Base-by-base conservation (phyloP, 257 asterid genomes). In the Solanum neorickii region DNA sequence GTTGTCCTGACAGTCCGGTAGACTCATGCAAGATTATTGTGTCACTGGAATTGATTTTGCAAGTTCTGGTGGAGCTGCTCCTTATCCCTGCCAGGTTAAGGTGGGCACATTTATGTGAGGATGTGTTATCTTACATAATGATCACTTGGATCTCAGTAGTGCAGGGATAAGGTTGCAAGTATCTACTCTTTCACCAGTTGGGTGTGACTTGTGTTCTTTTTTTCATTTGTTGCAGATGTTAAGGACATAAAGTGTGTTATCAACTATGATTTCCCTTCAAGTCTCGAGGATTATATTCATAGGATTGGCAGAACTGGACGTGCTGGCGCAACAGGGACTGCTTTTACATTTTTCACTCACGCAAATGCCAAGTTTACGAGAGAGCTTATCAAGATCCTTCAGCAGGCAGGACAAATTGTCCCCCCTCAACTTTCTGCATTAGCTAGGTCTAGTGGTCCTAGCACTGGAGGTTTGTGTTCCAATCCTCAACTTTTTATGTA, bases 41-140 rank as follows among this genome's bases (percentile, higher is more conserved):
- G 87, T 87, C 89, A 93, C 88, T 91, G 92, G 92, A 87, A 86
- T 89, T 92, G 88, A 88, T 87, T 87, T 91, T 91, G 93, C 91
- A 87, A 90, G 90, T 88, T 90, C 86, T 91, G 93, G 95, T 89
- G 93, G 92, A 93, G 93, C 92, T 90, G 98, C 94, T 94, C 93
- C 96, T 96, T 96, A 96, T 96, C 99, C 99, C 97, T 96, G 98
- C 98, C 94, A 94, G 92, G 94, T 94, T 92, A 93, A 91, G 98
- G 97, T 96, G 94, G 95, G 97, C 97, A 94, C 95, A 92, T 94
- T 87, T 91, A 78, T 49, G 88, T 83, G 86, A 88, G 90, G 92
- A 91, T 94, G 95, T 94, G 94, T 94, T 93, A 91, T 95, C 97
- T 89, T 90, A 85, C 89, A 91, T 87, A 75, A 56, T 68, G 92